Base-by-base conservation (phyloP, 257 asterid genomes). In the Solanum neorickii region DNA sequence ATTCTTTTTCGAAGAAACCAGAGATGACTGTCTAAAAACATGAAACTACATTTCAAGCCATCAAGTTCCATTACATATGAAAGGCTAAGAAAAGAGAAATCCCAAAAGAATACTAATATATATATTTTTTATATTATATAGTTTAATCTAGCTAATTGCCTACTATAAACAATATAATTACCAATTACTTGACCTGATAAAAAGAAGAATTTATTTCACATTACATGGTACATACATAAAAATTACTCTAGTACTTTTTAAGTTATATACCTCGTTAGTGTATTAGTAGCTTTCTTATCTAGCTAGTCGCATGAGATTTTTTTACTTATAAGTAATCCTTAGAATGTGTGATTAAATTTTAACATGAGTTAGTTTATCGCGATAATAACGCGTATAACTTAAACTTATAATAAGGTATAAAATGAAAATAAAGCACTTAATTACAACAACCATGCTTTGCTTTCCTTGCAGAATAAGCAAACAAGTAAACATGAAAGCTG, bases 401-500 rank as follows among this genome's bases (percentile, higher is more conserved):
- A 44, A 70, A 23, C n/a, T 15, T 33, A 37, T 73, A 39, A 15
- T 10, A 23, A 74, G 15, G 27, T 82, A 29, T 23, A 87, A 49
- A 65, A 9, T 18, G 84, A 80, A 47, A 27, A 47, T 47, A 23
- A 31, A 47, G 42, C 27, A 15, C 68, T 83, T 37, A 37, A 37
- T 37, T 18, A 85, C 74, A 35, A 15, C 31, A 44, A 49, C 44
- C 83, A 66, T 77, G 23, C 21, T 68, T 68, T 25, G 39, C 49
- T 49, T 87, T 46, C 29, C 90, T 87, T 35, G 42, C 15, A 59
- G 66, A 31, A 84, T 87, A 87, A 47, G 89, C 60, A 88, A 86
- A 23, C 66, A 80, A 80, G 66, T 11, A 78, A 80, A 80, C 73
- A 18, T 66, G 84, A 90, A 83, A 86, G 82, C 85, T 86, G 90